Evolutionary conservation across 164 flowering plant species (phyloP).

Genomic region (Santalum album): DNA sequence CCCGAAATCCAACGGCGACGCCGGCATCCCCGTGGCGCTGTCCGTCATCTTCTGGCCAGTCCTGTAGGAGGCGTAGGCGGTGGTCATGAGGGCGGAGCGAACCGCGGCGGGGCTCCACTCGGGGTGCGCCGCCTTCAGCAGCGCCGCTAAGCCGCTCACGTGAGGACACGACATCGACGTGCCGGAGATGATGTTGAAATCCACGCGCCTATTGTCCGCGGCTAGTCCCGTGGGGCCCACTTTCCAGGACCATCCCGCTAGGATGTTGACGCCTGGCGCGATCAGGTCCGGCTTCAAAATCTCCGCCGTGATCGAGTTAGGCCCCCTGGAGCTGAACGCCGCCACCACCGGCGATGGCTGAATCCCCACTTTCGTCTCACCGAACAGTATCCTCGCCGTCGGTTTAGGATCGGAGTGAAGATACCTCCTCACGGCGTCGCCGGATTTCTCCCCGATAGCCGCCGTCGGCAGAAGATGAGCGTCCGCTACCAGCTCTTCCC

Average conservation of each 20-base stretch:
- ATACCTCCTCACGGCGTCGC: conserved; percentile 30
- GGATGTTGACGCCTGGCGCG: conserved; percentile 65
- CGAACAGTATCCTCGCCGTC: conserved; percentile 34
- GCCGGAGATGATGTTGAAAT: conserved; percentile 64
- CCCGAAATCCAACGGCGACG: conserved; percentile 58
- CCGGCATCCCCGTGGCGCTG: conserved; percentile 38
- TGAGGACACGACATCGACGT: conserved; percentile 80
- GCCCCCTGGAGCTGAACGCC: conserved; percentile 65
- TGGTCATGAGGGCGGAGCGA: conserved; percentile 63
- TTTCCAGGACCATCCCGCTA: conserved; percentile 52
- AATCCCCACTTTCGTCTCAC: conserved; percentile 50
- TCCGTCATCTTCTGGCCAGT: conserved; percentile 33
- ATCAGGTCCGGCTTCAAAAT: conserved; percentile 58
- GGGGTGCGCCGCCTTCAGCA: conserved; percentile 48
- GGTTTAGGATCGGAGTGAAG: conserved; percentile 34
- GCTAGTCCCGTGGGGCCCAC: conserved; percentile 49
- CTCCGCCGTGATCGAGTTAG: conserved; percentile 44
- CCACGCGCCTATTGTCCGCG: conserved; percentile 40
- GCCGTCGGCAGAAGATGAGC: conserved; percentile 58
- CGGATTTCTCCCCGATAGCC: conserved; percentile 35
- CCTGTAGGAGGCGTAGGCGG: conserved; percentile 44
- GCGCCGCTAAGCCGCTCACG: conserved; percentile 62
- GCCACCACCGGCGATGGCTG: conserved; percentile 71
- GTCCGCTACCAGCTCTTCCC: conserved; percentile 67
- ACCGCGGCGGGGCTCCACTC: conserved; percentile 74